Base-by-base conservation (phyloP, 441 rosid species). In the Erysimum pusillum region DNA sequence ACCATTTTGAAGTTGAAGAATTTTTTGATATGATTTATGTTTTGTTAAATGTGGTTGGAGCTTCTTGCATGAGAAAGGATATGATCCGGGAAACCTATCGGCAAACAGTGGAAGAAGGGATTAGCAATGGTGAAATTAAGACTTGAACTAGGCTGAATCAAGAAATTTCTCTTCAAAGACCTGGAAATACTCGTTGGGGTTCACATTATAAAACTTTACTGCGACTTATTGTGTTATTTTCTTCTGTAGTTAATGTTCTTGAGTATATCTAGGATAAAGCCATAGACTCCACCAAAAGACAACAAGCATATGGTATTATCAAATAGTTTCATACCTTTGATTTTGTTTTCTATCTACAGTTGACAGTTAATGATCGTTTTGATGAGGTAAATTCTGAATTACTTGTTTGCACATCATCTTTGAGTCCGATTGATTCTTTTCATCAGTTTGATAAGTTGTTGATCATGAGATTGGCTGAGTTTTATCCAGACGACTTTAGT, bases 291-390 rank as follows among this genome's bases (percentile, higher is more conserved):
- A 57, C 32, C 41, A 31, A 57, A 57, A 28, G 39, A 32, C 39
- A 35, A 2, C 20, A 57, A 32, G 18, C 39, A 4, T 22, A 34
- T 13, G 41, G 6, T 31, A 5, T 57, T 31, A 18, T 57, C 11
- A 57, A 57, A 1, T 52, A 52, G 7, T 57, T 57, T 57, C 6
- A 54, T 9, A 54, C 62, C 18, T 57, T 57, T 28, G 39, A 57
- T 31, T 57, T 52, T 52, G 32, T 20, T 12, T 52, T 52, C 7
- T 52, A 48, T 7, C 3, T 48, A 17, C 53, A 48, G 7, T 22
- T 48, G n/a, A 54, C 25, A 15, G 11, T 54, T 34, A 22, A 22
- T 22, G 25, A 22, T 22, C 25, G 25, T 22, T 22, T 22, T 22
- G 25, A 22, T 22, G 25, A 22, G 25, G 25, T 22, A 22, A 22